Percentiles rank a stretch among this genome's conserved stretches.
phyloP scores from a whole-genome alignment of 1,139 yeast species.

The Arxiozyma telluris region DNA sequence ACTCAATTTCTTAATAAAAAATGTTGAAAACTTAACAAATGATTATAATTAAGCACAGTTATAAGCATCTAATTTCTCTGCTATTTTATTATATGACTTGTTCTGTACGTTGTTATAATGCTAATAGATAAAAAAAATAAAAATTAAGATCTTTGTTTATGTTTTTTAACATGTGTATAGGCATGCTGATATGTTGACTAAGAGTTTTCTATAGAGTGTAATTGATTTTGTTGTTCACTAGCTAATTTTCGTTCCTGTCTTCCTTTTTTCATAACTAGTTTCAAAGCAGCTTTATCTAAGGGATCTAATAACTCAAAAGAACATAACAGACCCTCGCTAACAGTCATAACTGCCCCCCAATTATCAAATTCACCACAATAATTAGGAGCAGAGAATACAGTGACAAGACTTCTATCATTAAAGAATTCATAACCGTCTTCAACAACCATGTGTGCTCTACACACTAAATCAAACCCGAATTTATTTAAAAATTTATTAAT shows the following conservation, averaged over 20 bases:
- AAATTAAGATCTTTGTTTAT: not conserved
- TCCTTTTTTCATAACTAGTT: slow-evolving; percentile 86
- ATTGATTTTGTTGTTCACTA: slow-evolving; percentile 25
- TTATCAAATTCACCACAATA: slow-evolving; percentile 98
- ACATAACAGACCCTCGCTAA: slow-evolving; percentile 82
- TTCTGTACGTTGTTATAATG: not conserved
- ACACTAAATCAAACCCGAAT: slow-evolving; percentile 88
- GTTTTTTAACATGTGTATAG: too few species aligned
- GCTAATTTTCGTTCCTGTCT: slow-evolving; percentile 68
- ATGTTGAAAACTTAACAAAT: slow-evolving; percentile 11
- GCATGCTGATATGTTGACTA: not conserved
- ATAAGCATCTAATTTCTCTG: not conserved
- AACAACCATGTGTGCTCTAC: slow-evolving; percentile 98
- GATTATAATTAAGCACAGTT: slow-evolving; percentile 7
- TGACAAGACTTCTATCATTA: slow-evolving; percentile 84
- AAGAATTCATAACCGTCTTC: slow-evolving; percentile 98
- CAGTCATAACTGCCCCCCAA: slow-evolving; percentile 99
- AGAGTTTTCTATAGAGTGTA: not conserved
- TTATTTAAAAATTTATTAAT: slow-evolving; percentile 80
- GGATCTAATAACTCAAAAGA: slow-evolving; percentile 92
- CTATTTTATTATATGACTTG: too few species aligned
- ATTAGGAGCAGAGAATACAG: slow-evolving; percentile 94
- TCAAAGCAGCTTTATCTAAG: slow-evolving; percentile 82
- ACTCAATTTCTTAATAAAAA: slow-evolving; percentile 9
- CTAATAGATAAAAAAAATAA: not conserved